A percentile compares a stretch with the other conserved stretches of the same genome.
Conservation (phyloP, 805 yeast species). For the Brettanomyces anomalus region DNA sequence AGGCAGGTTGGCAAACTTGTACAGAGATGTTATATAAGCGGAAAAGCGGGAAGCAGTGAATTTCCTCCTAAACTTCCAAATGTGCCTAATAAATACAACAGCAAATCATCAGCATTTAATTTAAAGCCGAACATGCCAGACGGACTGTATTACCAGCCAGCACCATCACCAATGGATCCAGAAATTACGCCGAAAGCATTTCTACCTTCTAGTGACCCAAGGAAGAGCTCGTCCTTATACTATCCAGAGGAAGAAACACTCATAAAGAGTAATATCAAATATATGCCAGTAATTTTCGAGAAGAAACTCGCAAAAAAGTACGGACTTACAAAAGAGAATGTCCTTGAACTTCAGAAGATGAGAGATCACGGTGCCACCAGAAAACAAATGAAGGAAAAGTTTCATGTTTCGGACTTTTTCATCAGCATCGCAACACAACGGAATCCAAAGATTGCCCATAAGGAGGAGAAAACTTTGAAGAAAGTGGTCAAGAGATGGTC, state of each 20-base stretch:
- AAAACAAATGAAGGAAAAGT: conserved; percentile 22
- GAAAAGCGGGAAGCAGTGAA: neutral
- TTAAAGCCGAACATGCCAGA: conserved; percentile 25
- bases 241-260: conserved; percentile 17
- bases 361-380: conserved; percentile 24
- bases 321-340: conserved; percentile 16
- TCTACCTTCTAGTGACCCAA: conserved; percentile 23
- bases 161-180: conserved; percentile 26
- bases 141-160: conserved; percentile 28
- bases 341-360: conserved; percentile 21
- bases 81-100: conserved; percentile 28
- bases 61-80: conserved; percentile 20
- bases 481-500: conserved; percentile 20
- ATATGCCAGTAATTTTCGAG: conserved; percentile 23
- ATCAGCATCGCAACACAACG: conserved; percentile 22
- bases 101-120: conserved; percentile 29
- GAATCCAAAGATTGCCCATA: conserved; percentile 12
- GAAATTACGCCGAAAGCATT: conserved; percentile 27
- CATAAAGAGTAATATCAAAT: conserved; percentile 13
- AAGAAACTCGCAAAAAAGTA: conserved; percentile 19
- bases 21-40: no score
- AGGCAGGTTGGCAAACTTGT: no score
- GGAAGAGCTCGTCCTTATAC: conserved; percentile 20
- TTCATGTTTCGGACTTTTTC: conserved; percentile 22
- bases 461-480: conserved; percentile 13